phyloP scores from a whole-genome alignment of 805 yeast species.

The Crinitomyces ghanaensis region DNA sequence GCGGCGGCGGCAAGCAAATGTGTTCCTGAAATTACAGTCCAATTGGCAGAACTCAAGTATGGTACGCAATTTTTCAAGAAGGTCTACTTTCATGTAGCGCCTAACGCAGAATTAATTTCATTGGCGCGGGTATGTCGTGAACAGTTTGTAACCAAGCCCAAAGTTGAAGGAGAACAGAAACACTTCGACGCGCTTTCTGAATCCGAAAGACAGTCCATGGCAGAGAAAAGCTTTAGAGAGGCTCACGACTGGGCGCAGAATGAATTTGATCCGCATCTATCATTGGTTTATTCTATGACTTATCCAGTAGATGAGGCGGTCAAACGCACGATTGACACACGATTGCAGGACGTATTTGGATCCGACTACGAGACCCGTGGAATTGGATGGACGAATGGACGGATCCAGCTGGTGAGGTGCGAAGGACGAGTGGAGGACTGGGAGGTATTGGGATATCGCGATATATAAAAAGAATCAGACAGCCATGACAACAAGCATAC shows the following conservation, averaged over 20 bases:
- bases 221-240: constrained; percentile 29
- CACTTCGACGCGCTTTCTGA: constrained; percentile 21
- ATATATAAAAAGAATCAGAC: no score
- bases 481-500: no score
- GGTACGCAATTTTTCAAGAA: constrained; percentile 44
- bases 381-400: constrained; percentile 58
- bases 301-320: constrained; percentile 59
- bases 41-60: constrained; percentile 33
- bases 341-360: constrained; percentile 56
- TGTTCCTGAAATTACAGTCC: constrained; percentile 28
- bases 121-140: constrained; percentile 35
- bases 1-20: constrained; percentile 47
- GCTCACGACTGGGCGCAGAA: constrained; percentile 46
- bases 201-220: constrained; percentile 16
- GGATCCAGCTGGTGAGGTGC: constrained; percentile 53
- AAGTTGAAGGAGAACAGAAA: constrained; percentile 11
- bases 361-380: constrained; percentile 29
- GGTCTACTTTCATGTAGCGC: constrained; percentile 37
- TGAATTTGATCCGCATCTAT: constrained; percentile 62
- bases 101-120: constrained; percentile 36
- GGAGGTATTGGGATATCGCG: constrained; percentile 44
- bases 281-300: constrained; percentile 53
- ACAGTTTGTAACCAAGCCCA: constrained; percentile 24
- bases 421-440: constrained; percentile 64
- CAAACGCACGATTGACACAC: constrained; percentile 47